A percentile compares a stretch with the other conserved stretches of the same genome.
Evolutionary conservation across 345 rosid species (phyloP).

Genomic region (Cardiospermum halicacabum): DNA sequence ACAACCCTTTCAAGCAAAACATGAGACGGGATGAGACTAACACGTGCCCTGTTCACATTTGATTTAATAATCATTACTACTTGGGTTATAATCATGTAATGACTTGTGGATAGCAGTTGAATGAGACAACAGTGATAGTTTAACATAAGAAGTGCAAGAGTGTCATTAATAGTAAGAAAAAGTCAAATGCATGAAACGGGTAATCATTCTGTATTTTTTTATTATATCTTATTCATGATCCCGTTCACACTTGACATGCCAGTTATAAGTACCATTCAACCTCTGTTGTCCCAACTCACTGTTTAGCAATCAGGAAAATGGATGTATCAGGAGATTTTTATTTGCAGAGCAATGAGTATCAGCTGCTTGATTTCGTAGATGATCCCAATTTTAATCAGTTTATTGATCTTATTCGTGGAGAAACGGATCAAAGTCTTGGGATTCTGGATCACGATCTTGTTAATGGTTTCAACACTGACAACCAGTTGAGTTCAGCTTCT

Average conservation of each 20-base stretch:
- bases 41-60: no score
- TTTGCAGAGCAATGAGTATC: slow-evolving; percentile 28
- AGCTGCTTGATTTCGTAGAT: slow-evolving; percentile 43
- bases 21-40: no score
- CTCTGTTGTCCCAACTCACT: not conserved
- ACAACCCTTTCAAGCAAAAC: no score
- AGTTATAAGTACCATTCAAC: not conserved
- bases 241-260: slow-evolving; percentile 1
- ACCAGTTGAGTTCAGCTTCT: slow-evolving; percentile 25
- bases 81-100: no score
- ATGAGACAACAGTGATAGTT: no score
- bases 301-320: not conserved
- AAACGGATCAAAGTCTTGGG: slow-evolving; percentile 22
- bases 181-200: not conserved
- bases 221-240: not conserved
- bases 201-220: not conserved
- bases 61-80: no score
- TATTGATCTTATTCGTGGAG: slow-evolving; percentile 50
- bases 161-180: not conserved
- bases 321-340: slow-evolving; percentile 15
- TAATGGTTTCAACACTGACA: slow-evolving; percentile 27
- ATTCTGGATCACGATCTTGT: slow-evolving; percentile 31
- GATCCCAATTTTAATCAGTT: slow-evolving; percentile 58
- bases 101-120: not conserved
- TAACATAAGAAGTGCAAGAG: no score